These are phyloP conservation scores for Pseudocercospora vitis DNA, from an alignment of 2,329 filamentous ascomycete genomes.

Conservation along the genomic window DNA sequence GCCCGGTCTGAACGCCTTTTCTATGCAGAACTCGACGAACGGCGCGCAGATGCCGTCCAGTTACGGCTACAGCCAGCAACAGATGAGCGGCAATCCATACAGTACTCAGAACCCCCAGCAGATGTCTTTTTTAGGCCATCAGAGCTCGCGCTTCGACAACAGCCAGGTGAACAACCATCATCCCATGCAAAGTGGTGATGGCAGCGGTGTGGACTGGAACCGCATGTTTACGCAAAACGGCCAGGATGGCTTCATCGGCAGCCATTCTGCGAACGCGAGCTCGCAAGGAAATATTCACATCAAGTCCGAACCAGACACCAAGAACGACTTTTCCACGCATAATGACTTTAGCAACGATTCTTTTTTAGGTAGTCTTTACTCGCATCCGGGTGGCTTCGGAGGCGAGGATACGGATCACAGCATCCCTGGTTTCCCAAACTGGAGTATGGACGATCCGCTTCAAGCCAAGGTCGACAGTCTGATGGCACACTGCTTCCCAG, in stretches of 20 bases:
- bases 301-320: conserved; percentile 48
- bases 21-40: conserved; percentile 36
- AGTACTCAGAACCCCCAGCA: conserved; percentile 31
- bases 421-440: conserved; percentile 42
- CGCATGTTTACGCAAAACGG: conserved; percentile 47
- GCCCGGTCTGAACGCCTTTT: conserved; percentile 36
- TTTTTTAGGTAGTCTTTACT: conserved; percentile 52
- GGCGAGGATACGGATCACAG: conserved; percentile 39
- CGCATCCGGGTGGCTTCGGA: conserved; percentile 46
- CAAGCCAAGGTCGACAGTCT: conserved; percentile 48
- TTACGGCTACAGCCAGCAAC: conserved; percentile 34
- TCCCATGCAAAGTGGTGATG: conserved; percentile 34
- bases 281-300: conserved; percentile 37
- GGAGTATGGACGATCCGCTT: conserved; percentile 48
- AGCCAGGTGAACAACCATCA: conserved; percentile 37
- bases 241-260: conserved; percentile 49
- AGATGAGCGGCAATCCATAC: conserved; percentile 36
- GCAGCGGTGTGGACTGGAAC: conserved; percentile 45
- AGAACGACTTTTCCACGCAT: conserved; percentile 37
- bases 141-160: conserved; percentile 41
- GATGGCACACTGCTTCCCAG: conserved; percentile 54
- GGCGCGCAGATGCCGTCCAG: conserved; percentile 32
- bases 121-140: conserved; percentile 42
- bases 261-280: conserved; percentile 49
- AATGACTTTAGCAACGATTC: conserved; percentile 48